These are phyloP conservation scores for Phialemonium atrogriseum DNA, from an alignment of 2,329 filamentous ascomycete species.

Conservation along the genomic window DNA sequence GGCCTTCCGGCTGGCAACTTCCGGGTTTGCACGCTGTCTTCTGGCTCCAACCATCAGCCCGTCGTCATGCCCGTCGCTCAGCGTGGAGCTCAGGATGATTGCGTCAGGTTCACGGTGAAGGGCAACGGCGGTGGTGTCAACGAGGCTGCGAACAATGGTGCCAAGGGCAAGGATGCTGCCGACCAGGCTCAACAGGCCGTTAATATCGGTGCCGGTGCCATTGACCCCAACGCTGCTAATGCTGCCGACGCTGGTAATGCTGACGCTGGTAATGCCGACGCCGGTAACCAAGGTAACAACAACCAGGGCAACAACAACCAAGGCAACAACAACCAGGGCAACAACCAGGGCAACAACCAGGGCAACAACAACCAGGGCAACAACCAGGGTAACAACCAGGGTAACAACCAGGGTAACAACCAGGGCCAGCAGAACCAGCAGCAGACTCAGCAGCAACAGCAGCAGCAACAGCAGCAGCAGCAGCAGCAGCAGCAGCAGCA, in stretches of 20 bases:
- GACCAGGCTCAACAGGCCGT: neutral
- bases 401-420: slow-evolving; percentile 7
- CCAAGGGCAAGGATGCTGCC: slow-evolving; percentile 2
- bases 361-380: slow-evolving; percentile 5
- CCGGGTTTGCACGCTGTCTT: slow-evolving; percentile 43
- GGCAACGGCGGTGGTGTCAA: slow-evolving; percentile 1
- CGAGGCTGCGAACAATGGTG: slow-evolving; percentile 2
- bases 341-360: slow-evolving; percentile 2
- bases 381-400: slow-evolving; percentile 10
- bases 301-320: slow-evolving; percentile 5
- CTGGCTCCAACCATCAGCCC: slow-evolving; percentile 44
- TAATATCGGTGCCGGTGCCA: neutral
- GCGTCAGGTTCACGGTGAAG: slow-evolving; percentile 29
- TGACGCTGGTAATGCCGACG: slow-evolving; percentile 1
- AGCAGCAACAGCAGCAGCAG: slow-evolving; percentile 3
- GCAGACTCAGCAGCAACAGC: slow-evolving; percentile 1
- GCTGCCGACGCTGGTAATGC: slow-evolving; percentile 1
- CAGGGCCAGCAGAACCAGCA: slow-evolving; percentile 6
- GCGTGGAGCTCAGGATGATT: slow-evolving; percentile 45
- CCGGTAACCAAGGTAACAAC: slow-evolving; percentile 13
- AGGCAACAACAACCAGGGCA: neutral
- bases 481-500: slow-evolving; percentile 1
- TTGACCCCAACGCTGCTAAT: slow-evolving; percentile 1
- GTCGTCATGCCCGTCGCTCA: slow-evolving; percentile 50
- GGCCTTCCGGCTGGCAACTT: slow-evolving; percentile 40